phyloP scores from a whole-genome alignment of 805 yeast species.

The Lipomyces oligophaga region DNA sequence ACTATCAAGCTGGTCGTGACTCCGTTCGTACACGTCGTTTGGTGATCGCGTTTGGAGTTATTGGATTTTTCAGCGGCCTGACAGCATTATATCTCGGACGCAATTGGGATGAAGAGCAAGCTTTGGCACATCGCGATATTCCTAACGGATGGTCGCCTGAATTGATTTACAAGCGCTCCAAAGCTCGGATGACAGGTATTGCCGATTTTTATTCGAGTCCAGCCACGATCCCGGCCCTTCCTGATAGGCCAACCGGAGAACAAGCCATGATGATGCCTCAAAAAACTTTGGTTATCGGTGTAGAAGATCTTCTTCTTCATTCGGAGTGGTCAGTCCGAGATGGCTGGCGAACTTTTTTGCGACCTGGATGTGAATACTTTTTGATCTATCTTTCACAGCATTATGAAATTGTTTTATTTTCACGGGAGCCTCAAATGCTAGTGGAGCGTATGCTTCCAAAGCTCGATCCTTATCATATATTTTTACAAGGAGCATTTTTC shows the following conservation, averaged over 20 bases:
- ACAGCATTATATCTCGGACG: constrained; percentile 18
- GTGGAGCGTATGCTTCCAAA: constrained; percentile 80
- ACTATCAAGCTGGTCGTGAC: constrained; percentile 38
- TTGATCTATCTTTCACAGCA: constrained; percentile 90
- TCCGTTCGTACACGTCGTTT: constrained; percentile 13
- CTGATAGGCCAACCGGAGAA: constrained; percentile 90
- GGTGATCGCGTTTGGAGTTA: constrained; percentile 9
- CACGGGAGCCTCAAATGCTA: constrained; percentile 79
- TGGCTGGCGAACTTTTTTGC: constrained; percentile 98
- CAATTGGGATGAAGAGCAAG: constrained; percentile 52
- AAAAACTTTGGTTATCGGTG: constrained; percentile 76
- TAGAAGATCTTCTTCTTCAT: constrained; percentile 88
- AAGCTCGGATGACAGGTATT: constrained; percentile 66
- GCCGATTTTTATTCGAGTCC: constrained; percentile 89
- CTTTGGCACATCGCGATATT: constrained; percentile 51
- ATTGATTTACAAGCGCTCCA: constrained; percentile 64
- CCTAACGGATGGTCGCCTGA: constrained; percentile 65
- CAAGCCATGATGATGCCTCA: constrained; percentile 67
- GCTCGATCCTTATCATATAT: constrained; percentile 90
- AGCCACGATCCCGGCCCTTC: constrained; percentile 73
- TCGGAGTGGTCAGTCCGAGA: constrained; percentile 85
- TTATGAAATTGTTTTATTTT: constrained; percentile 90
- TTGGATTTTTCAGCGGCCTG: constrained; percentile 8
- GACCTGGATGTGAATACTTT: constrained; percentile 98
- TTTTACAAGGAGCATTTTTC: constrained; percentile 78